phyloP scores from a whole-genome alignment of 2,329 filamentous ascomycete species.

The Anthostomella pinea region DNA sequence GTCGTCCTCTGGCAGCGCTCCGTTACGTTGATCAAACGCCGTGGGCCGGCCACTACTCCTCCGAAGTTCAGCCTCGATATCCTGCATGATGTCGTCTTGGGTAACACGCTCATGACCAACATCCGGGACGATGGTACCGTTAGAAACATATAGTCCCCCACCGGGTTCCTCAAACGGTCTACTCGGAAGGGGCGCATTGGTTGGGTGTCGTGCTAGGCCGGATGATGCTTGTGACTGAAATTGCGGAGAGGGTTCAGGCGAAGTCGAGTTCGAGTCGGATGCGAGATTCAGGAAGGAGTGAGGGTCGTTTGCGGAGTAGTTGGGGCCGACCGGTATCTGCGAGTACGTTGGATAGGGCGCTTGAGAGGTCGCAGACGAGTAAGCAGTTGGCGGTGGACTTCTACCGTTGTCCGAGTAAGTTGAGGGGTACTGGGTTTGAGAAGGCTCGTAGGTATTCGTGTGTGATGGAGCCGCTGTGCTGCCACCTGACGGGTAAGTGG shows the following conservation, averaged over 20 bases:
- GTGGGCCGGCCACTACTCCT: slow-evolving; percentile 36
- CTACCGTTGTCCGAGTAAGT: slow-evolving; percentile 39
- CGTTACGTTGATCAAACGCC: slow-evolving; percentile 38
- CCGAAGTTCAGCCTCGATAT: slow-evolving; percentile 55
- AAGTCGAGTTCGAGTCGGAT: slow-evolving; percentile 50
- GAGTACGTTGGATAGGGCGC: slow-evolving; percentile 51
- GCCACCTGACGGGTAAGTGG: slow-evolving; percentile 31
- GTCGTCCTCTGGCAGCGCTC: slow-evolving; percentile 46
- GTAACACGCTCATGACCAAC: slow-evolving; percentile 39
- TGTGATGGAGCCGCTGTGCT: slow-evolving; percentile 12
- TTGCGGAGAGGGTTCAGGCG: slow-evolving; percentile 45
- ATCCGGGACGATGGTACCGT: slow-evolving; percentile 32
- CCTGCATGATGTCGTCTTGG: slow-evolving; percentile 55
- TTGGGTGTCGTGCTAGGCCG: slow-evolving; percentile 55
- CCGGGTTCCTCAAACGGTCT: slow-evolving; percentile 45
- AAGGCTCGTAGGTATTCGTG: slow-evolving; percentile 27
- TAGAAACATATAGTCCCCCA: slow-evolving; percentile 42
- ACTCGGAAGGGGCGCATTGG: slow-evolving; percentile 57
- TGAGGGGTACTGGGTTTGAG: slow-evolving; percentile 31
- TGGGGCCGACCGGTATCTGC: slow-evolving; percentile 52
- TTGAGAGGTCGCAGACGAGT: slow-evolving; percentile 37
- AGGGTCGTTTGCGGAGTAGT: slow-evolving; percentile 47
- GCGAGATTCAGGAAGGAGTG: slow-evolving; percentile 43
- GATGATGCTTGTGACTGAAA: slow-evolving; percentile 40
- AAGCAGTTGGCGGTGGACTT: slow-evolving; percentile 37